Base-by-base conservation (phyloP, 257 asterid genomes). In the Prunella vulgaris region DNA sequence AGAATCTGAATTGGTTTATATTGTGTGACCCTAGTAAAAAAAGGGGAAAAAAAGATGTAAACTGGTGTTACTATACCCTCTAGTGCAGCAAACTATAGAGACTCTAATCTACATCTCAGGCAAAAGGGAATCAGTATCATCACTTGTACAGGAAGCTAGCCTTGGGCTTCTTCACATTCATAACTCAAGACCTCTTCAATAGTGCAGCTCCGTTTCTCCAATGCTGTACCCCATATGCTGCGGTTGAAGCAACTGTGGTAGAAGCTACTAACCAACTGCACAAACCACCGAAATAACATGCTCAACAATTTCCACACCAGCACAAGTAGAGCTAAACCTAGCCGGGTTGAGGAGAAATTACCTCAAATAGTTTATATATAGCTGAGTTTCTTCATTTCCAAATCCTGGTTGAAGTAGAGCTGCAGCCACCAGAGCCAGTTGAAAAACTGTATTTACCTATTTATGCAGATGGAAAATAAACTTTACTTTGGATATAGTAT, bases 321-420 rank as follows among this genome's bases (percentile, higher is more conserved):
- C 5, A 30, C 14, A 68, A 58, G 20, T 7, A 33, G 13, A 64
- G 44, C 9, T 20, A 51, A 24, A 40, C 30, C 42, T 53, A 42
- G 60, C 14, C 3, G 2, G 8, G 28, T 52, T 37, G 42, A 15
- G 38, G 63, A 68, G 46, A 35, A 63, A 10, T 28, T 74, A 91
- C 99, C 99, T 91, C 62, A 94, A 74, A 48, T 81, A 82, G 65
- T 79, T 71, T 69, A 94, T 80, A 68, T 80, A 94, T 3, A 75
- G 63, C 71, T 51, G 88, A 35, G 96, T 90, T 69, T 80, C 99
- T 76, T 77, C 96, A 25, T 71, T 86, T 40, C 97, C 99, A 52
- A 89, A 83, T 66, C 74, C 92, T n/a, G 99, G 99, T 74, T 94
- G 97, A 76, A 94, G 95, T 49, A 94, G 87, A 42, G 97, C 97